phyloP scores from a whole-genome alignment of 352 stramenopile genomes.

The Globisporangium radiosum region DNA sequence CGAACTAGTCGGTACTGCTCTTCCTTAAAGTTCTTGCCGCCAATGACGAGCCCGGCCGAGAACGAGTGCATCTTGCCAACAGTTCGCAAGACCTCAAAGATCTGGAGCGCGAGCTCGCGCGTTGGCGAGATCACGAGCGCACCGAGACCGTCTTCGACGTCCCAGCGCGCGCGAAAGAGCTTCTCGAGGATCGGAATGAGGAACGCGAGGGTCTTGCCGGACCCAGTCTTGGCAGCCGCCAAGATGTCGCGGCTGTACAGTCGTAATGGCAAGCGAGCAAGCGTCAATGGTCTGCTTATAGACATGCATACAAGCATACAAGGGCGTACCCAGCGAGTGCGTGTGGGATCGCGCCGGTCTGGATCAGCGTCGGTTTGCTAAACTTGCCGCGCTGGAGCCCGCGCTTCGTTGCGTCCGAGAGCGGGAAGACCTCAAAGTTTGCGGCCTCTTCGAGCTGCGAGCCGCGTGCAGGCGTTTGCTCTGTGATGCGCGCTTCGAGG shows the following conservation, averaged over 20 bases:
- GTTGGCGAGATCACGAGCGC: slow-evolving; percentile 97
- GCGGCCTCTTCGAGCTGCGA: slow-evolving; percentile 65
- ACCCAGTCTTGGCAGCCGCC: slow-evolving; percentile 90
- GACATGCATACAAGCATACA: too few relatives aligned
- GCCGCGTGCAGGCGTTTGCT: slow-evolving; percentile 69
- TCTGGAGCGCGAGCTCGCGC: slow-evolving; percentile 98
- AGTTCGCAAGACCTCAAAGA: slow-evolving; percentile 96
- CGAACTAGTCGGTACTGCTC: slow-evolving; percentile 93
- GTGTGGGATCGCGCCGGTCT: slow-evolving; percentile 83
- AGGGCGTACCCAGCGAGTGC: slow-evolving; percentile 54
- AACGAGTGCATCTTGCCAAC: slow-evolving; percentile 95
- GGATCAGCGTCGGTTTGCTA: slow-evolving; percentile 84
- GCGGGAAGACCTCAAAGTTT: slow-evolving; percentile 81
- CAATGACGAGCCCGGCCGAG: slow-evolving; percentile 95
- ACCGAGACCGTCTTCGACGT: slow-evolving; percentile 91
- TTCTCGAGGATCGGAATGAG: slow-evolving; percentile 87
- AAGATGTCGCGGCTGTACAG: slow-evolving; percentile 80
- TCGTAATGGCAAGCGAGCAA: not conserved
- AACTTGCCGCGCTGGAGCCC: slow-evolving; percentile 76
- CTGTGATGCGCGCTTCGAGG: slow-evolving; percentile 52
- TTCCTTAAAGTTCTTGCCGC: slow-evolving; percentile 93
- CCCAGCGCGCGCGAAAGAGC: slow-evolving; percentile 86
- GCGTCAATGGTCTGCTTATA: not conserved
- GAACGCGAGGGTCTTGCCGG: slow-evolving; percentile 93
- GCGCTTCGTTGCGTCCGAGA: slow-evolving; percentile 74